Evolutionary conservation across 441 rosid genomes (phyloP).

Genomic region (Dalechampia spathulata): DNA sequence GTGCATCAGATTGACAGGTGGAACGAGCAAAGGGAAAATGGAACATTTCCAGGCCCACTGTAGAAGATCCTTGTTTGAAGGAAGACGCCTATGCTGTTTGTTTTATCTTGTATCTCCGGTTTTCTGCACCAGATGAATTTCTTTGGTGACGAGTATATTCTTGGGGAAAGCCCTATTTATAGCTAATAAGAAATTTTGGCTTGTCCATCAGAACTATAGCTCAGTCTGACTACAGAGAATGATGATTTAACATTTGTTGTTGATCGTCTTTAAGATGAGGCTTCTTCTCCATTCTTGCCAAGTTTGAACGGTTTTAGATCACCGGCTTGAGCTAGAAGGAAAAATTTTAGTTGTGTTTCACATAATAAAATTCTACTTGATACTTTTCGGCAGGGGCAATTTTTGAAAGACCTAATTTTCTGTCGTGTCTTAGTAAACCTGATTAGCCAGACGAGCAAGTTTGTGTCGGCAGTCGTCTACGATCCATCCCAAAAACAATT

Average conservation of each 20-base stretch:
- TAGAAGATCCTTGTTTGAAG: slow-evolving; percentile 27
- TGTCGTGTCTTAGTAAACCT: too few relatives aligned
- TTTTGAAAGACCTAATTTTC: too few relatives aligned
- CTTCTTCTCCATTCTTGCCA: neutral
- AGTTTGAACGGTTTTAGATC: neutral
- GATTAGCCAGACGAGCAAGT: too few relatives aligned
- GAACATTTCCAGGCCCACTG: slow-evolving; percentile 95
- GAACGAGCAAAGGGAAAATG: slow-evolving; percentile 98
- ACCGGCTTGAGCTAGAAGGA: neutral
- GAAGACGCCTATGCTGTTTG: neutral
- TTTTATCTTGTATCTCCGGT: slow-evolving; percentile 17
- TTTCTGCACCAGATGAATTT: slow-evolving; percentile 15
- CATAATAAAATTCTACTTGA: slow-evolving; percentile 22
- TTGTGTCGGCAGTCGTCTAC: too few relatives aligned
- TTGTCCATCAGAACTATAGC: slow-evolving; percentile 13
- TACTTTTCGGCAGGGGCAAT: too few relatives aligned
- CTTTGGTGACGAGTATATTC: slow-evolving; percentile 16
- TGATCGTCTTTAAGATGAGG: slow-evolving; percentile 10
- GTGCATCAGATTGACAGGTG: slow-evolving; percentile 59
- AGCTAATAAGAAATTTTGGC: slow-evolving; percentile 34
- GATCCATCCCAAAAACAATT: too few relatives aligned
- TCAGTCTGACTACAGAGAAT: slow-evolving; percentile 11
- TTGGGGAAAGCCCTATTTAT: slow-evolving; percentile 18
- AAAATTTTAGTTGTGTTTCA: neutral
- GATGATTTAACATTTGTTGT: neutral